Evolutionary conservation across 176 grass and related monocot species (phyloP).

Genomic region (Cenchrus fungigraminus): DNA sequence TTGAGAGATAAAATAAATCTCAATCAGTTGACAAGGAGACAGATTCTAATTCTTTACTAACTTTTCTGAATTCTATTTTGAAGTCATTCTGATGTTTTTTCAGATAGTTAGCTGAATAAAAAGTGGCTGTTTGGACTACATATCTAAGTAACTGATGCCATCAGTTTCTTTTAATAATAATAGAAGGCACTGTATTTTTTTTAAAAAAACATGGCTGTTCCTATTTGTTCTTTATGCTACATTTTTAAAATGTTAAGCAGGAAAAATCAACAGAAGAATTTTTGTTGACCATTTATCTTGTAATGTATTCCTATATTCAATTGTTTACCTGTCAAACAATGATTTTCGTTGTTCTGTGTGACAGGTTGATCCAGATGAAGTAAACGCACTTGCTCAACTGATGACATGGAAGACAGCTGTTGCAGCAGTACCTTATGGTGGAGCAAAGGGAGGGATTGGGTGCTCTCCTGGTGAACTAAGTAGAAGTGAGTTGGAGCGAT

Average conservation of each 20-base stretch:
- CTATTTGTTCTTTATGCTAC: background rate
- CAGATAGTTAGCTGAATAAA: background rate
- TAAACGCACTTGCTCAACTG: constrained; percentile 94
- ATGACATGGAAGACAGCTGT: constrained; percentile 99
- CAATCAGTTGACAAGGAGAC: no score
- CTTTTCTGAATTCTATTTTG: background rate
- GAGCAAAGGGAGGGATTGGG: constrained; percentile 96
- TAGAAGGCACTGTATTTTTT: background rate
- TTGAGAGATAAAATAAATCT: no score
- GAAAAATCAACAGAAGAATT: background rate
- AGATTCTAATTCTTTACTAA: background rate
- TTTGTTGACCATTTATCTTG: background rate
- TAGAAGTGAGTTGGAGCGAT: constrained; percentile 80
- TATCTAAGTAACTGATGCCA: background rate
- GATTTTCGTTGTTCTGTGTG: background rate
- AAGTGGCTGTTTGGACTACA: background rate
- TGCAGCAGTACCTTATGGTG: constrained; percentile 87
- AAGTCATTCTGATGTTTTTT: background rate
- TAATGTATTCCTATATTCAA: background rate
- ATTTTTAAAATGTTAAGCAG: background rate
- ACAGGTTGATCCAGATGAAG: constrained; percentile 93
- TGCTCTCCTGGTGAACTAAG: constrained; percentile 80
- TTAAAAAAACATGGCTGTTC: no score
- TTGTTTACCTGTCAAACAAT: background rate
- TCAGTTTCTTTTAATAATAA: background rate